Evolutionary conservation across 1,139 yeast species (phyloP).

Genomic region (Pneumocystis oryctolagi): DNA sequence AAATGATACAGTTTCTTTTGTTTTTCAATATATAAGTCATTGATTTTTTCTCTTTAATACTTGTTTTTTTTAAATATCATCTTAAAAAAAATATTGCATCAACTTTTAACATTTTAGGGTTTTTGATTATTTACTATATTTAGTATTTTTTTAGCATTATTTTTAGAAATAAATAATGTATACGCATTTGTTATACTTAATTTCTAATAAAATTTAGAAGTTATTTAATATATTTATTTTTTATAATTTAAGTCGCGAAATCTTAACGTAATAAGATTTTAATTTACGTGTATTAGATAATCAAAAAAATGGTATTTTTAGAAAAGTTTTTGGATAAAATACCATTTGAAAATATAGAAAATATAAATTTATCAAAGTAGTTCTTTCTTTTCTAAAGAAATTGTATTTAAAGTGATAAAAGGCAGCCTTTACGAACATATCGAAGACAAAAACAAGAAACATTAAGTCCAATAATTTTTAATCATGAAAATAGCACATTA

Average conservation of each 20-base stretch:
- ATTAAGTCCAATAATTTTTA: background rate
- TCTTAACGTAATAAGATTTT: background rate
- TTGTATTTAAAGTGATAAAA: background rate
- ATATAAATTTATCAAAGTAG: background rate
- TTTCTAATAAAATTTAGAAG: too few species aligned
- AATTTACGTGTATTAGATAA: background rate
- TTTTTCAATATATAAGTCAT: conserved; percentile 88
- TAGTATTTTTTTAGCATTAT: too few species aligned
- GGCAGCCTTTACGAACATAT: background rate
- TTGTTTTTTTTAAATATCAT: background rate
- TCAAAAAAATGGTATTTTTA: background rate
- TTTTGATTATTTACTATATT: too few species aligned
- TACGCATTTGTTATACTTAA: too few species aligned
- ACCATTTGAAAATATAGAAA: background rate
- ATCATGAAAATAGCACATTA: background rate
- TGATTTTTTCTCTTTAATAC: conserved; percentile 13
- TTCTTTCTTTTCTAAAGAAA: background rate
- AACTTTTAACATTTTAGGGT: background rate
- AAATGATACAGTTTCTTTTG: conserved; percentile 61
- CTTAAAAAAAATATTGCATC: background rate
- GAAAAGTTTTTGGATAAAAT: background rate
- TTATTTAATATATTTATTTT: too few species aligned
- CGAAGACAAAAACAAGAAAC: background rate
- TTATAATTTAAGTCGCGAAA: background rate
- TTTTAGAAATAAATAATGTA: too few species aligned